Base-by-base conservation (phyloP, 2,329 filamentous ascomycete genomes). In the Xylariaceae sp. region DNA sequence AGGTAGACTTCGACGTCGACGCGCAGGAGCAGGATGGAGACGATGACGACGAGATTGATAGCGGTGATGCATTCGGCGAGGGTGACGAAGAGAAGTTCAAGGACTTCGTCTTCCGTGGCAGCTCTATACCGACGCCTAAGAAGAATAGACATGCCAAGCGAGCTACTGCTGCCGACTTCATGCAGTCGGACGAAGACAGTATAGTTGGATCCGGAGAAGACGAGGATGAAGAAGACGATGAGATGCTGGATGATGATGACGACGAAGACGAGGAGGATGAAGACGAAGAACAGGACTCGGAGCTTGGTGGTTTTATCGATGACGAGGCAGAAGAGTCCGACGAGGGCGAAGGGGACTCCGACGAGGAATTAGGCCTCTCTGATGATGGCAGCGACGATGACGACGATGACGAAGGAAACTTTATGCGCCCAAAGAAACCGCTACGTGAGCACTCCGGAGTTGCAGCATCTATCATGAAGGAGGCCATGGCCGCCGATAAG, bases 81-180 rank as follows among this genome's bases (percentile, higher is more conserved):
- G 94, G 89, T 57, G 92, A 97, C 60, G 85, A 89, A 57, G 90
- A 95, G 66, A 80, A 79, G 45, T 90, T 96, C 61, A 83, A 87
- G 57, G 82, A 81, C 1, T 96, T 88, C 64, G 81, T 72, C 0
- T 85, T 85, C 56, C 71, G 78, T 31, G 81, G 80, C 18, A 85
- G 80, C 66, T 76, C 75, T 2, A 79, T 78, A 54, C 73, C 76
- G 5, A 71, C 67, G 46, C 64, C 62, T 14, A 57, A 67, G 41
- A 62, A 65, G 54, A 59, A 51, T 11, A 61, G 59, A 41, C 56
- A 52, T 32, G 68, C 66, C 14, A 73, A 68, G 48, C 68, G 77
- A 54, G 71, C 75, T 7, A 78, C 68, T 38, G 81, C 78, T 33
- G 77, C 75, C 5, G 81, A 85, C 59, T 84, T 78, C 45, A 79